Percentiles rank a stretch among this genome's conserved stretches.
phyloP scores from a whole-genome alignment of 208 protist species.

The Leishmania braziliensis region DNA sequence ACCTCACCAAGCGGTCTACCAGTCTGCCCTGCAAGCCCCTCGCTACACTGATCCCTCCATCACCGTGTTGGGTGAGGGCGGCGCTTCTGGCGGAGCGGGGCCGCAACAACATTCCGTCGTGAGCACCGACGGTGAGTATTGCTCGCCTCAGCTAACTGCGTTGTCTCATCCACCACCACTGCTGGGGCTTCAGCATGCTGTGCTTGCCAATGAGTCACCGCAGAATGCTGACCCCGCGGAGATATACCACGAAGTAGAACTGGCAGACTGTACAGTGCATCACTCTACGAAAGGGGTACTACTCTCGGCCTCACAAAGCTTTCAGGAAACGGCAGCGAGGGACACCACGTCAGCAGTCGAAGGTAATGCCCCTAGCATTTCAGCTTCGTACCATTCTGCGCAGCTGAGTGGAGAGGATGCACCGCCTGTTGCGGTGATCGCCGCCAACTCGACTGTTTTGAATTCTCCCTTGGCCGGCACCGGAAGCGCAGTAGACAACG shows the following conservation, averaged over 20 bases:
- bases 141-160: neutral
- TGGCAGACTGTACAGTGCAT: neutral
- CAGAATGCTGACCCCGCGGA: neutral
- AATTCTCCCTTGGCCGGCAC: constrained; percentile 11
- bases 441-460: neutral
- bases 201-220: neutral
- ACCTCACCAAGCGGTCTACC: neutral
- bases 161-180: neutral
- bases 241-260: neutral
- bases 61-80: neutral
- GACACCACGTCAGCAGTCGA: neutral
- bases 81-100: neutral
- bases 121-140: neutral
- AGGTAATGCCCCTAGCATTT: neutral
- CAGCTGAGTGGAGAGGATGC: neutral
- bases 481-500: neutral
- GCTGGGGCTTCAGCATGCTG: neutral
- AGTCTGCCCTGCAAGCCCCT: constrained; percentile 9
- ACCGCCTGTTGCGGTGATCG: neutral
- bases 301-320: neutral
- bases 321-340: neutral
- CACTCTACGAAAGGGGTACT: neutral
- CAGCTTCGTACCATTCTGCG: neutral
- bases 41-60: constrained; percentile 9
- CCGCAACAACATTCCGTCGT: neutral